phyloP scores from a whole-genome alignment of 345 rosid genomes.

The Moricandia moricandioides region DNA sequence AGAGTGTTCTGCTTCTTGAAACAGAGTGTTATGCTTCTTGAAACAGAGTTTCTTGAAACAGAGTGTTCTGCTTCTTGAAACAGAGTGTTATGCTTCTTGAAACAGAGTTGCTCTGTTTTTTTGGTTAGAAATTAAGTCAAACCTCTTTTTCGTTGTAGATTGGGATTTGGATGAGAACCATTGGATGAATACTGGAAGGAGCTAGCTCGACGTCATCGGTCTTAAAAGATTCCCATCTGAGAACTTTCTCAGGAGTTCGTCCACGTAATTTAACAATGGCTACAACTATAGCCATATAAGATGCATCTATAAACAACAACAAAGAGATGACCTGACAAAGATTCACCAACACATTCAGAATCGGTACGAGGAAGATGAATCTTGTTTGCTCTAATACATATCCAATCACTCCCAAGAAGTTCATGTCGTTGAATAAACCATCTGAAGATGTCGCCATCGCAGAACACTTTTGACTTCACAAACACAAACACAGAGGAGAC shows the following conservation, averaged over 20 bases:
- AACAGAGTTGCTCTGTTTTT: conserved; percentile 17
- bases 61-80: too few relatives aligned
- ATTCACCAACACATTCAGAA: conserved; percentile 39
- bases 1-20: conserved; percentile 1
- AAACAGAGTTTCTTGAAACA: too few relatives aligned
- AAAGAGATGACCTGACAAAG: conserved; percentile 50
- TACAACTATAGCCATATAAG: conserved; percentile 52
- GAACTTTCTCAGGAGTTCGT: conserved; percentile 39
- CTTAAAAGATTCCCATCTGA: conserved; percentile 45
- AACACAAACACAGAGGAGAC: conserved; percentile 2
- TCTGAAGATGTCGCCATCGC: conserved; percentile 23
- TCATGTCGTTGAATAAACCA: conserved; percentile 27
- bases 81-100: neutral
- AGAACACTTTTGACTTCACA: neutral
- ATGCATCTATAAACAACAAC: conserved; percentile 51
- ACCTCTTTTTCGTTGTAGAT: conserved; percentile 39
- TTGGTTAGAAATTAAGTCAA: neutral
- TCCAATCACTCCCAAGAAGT: conserved; percentile 27
- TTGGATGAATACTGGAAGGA: conserved; percentile 34
- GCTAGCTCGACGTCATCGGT: conserved; percentile 50
- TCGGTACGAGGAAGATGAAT: conserved; percentile 47
- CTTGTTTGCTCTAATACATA: conserved; percentile 40
- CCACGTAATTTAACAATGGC: conserved; percentile 41
- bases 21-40: too few relatives aligned
- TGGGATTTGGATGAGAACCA: conserved; percentile 37